These are phyloP conservation scores for Aspergillus cristatus DNA, from an alignment of 495 filamentous ascomycete species.

Conservation along the genomic window DNA sequence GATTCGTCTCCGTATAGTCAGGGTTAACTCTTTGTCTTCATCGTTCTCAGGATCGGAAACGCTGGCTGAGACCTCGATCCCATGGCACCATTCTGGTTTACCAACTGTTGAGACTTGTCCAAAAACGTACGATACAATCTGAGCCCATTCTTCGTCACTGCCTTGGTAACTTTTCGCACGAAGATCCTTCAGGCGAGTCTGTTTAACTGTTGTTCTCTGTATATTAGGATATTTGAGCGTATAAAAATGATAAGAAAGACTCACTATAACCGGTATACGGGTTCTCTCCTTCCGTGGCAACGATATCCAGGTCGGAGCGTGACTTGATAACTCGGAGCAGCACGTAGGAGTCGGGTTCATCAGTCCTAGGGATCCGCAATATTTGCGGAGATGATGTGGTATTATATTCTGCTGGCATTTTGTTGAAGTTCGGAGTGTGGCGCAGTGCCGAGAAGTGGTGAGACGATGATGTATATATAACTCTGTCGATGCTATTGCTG, in stretches of 20 bases:
- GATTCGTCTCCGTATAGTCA: slow-evolving; percentile 48
- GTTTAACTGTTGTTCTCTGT: slow-evolving; percentile 34
- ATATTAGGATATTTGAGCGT: slow-evolving; percentile 10
- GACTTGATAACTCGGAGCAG: slow-evolving; percentile 46
- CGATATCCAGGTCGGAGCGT: slow-evolving; percentile 50
- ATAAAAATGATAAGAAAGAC: slow-evolving; percentile 1
- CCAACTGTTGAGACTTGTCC: slow-evolving; percentile 12
- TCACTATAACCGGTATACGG: slow-evolving; percentile 37
- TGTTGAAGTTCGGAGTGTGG: too few relatives aligned
- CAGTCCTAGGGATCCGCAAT: slow-evolving; percentile 46
- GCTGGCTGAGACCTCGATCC: slow-evolving; percentile 29
- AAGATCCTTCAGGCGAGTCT: slow-evolving; percentile 32
- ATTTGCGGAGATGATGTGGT: slow-evolving; percentile 26
- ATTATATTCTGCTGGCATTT: not conserved
- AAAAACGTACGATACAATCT: slow-evolving; percentile 32
- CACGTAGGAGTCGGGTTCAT: slow-evolving; percentile 42
- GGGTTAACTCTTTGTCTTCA: slow-evolving; percentile 28
- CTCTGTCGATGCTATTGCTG: too few relatives aligned
- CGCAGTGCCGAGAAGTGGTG: too few relatives aligned
- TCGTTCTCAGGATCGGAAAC: slow-evolving; percentile 20
- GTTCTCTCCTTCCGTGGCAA: slow-evolving; percentile 57
- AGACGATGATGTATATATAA: too few relatives aligned
- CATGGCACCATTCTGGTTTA: slow-evolving; percentile 8
- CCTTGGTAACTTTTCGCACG: slow-evolving; percentile 46
- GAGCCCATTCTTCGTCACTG: slow-evolving; percentile 47